These are phyloP conservation scores for Cercospora zeae-maydis DNA, from an alignment of 2,329 filamentous ascomycete species.

Conservation along the genomic window DNA sequence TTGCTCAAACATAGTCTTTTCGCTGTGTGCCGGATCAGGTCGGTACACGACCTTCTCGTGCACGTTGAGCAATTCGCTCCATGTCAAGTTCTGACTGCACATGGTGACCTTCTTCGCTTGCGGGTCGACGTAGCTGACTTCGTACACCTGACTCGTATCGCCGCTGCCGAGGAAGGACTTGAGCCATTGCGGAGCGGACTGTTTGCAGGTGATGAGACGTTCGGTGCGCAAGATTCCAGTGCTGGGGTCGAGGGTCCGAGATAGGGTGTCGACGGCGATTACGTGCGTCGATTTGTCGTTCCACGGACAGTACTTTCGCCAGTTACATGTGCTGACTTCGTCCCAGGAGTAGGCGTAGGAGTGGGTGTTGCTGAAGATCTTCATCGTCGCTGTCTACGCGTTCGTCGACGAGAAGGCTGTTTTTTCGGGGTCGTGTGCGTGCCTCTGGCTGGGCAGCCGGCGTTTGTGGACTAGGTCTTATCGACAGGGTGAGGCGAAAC, in stretches of 20 bases:
- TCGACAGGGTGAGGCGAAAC: conserved; percentile 4
- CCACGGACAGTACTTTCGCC: conserved; percentile 96
- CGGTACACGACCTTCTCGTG: conserved; percentile 72
- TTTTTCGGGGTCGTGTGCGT: background rate
- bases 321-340: conserved; percentile 95
- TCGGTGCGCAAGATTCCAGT: conserved; percentile 71
- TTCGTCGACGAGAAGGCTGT: background rate
- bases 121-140: conserved; percentile 93
- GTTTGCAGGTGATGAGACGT: conserved; percentile 61
- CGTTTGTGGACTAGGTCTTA: background rate
- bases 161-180: conserved; percentile 72
- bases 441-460: background rate
- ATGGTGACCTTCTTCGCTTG: conserved; percentile 82
- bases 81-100: conserved; percentile 93
- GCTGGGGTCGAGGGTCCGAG: conserved; percentile 60
- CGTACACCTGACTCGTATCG: conserved; percentile 85
- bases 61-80: conserved; percentile 82
- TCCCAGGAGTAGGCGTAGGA: conserved; percentile 99
- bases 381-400: conserved; percentile 59
- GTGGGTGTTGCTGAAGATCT: conserved; percentile 86
- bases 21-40: conserved; percentile 12
- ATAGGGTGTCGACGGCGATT: conserved; percentile 88
- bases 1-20: conserved; percentile 76
- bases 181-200: conserved; percentile 75
- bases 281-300: conserved; percentile 98